Conservation (phyloP, 768 basidiomycete species). For the Harrya chromipes region DNA sequence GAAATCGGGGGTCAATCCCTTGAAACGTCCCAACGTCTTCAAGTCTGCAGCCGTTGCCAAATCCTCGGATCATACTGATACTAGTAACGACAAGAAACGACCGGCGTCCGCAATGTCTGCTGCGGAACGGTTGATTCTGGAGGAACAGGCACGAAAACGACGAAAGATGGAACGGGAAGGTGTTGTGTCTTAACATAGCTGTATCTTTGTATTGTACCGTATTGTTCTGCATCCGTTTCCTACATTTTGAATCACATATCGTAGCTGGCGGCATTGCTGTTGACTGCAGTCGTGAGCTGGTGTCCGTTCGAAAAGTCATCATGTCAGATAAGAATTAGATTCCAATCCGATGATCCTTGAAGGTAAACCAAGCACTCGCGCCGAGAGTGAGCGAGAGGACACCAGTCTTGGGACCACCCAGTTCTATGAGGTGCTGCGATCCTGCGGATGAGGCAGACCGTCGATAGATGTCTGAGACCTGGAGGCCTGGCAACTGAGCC, state of each 20-base stretch:
- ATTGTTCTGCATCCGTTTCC: conserved; percentile 4
- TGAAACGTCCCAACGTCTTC: conserved; percentile 75
- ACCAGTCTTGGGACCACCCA: no score
- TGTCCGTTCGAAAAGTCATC: no score
- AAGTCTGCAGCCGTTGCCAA: conserved; percentile 46
- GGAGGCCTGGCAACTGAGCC: no score
- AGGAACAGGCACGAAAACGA: conserved; percentile 89
- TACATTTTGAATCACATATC: background rate
- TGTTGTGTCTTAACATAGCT: conserved; percentile 10
- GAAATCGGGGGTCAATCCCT: conserved; percentile 46
- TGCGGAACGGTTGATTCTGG: conserved; percentile 81
- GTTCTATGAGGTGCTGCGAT: no score
- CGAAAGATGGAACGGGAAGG: conserved; percentile 63
- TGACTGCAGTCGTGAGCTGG: no score
- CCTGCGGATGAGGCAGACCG: no score
- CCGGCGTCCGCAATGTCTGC: conserved; percentile 66
- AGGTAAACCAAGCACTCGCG: no score
- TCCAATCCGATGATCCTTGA: no score
- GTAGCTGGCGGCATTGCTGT: no score
- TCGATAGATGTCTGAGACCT: no score
- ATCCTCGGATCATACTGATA: conserved; percentile 25
- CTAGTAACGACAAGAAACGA: conserved; percentile 57
- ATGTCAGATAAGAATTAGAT: no score
- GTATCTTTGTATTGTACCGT: conserved; percentile 5
- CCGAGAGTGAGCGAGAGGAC: no score